phyloP scores from a whole-genome alignment of 305 asterid genomes.

The Fraxinus latifolia region DNA sequence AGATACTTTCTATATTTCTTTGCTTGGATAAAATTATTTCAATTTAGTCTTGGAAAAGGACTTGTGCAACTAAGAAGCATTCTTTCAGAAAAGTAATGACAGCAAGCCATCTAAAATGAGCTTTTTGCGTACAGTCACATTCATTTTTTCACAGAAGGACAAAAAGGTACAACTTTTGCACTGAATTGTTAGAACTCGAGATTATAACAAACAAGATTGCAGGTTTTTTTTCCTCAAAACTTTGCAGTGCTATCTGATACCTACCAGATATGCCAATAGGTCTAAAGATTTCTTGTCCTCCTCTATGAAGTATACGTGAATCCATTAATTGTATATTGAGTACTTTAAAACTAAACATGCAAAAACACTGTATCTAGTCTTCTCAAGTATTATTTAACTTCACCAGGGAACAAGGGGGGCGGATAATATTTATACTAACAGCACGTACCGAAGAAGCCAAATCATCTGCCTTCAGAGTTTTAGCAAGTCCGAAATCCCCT shows the following conservation, averaged over 20 bases:
- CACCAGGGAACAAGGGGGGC: not conserved
- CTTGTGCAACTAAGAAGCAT: not conserved
- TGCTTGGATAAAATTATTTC: not conserved
- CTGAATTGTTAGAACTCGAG: not conserved
- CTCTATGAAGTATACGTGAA: not conserved
- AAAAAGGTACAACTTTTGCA: not conserved
- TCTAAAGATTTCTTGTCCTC: conserved; percentile 9
- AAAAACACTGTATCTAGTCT: not conserved
- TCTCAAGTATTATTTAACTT: not conserved
- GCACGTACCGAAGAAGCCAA: conserved; percentile 94
- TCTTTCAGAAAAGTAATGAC: not conserved
- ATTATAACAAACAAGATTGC: not conserved
- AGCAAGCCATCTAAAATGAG: not conserved
- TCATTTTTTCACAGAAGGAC: not conserved
- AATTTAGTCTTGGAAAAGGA: not conserved
- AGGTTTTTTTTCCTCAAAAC: not conserved
- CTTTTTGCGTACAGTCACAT: not conserved
- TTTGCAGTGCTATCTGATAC: not conserved
- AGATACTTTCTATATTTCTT: not conserved
- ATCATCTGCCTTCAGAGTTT: conserved; percentile 94
- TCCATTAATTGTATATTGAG: not conserved
- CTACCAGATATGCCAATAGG: not conserved
- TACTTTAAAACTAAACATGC: not conserved
- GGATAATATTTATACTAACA: conserved; percentile 19
- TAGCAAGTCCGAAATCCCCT: conserved; percentile 99